phyloP scores from a whole-genome alignment of 2,329 filamentous ascomycete genomes.

The Didymella segeticola region DNA sequence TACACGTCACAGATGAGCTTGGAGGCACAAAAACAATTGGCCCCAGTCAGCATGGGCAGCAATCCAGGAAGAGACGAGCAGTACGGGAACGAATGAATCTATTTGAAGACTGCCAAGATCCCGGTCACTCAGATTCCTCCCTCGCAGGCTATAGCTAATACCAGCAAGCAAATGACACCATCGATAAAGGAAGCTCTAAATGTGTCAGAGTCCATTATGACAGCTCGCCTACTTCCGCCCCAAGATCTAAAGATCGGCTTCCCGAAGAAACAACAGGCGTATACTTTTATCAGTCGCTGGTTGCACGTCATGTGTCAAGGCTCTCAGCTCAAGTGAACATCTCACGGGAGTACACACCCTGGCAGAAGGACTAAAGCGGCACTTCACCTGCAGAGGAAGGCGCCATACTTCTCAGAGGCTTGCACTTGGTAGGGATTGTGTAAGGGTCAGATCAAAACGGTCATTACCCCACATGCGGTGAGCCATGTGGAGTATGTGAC shows the following conservation, averaged over 20 bases:
- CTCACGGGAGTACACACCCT: neutral
- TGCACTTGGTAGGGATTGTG: neutral
- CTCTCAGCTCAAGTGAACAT: neutral
- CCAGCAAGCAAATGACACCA: neutral
- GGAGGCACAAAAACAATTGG: neutral
- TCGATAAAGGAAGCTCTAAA: neutral
- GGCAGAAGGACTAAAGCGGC: neutral
- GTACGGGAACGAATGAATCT: neutral
- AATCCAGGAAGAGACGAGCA: neutral
- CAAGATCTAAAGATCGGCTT: neutral
- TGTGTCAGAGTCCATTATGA: conserved; percentile 3
- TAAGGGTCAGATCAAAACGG: neutral
- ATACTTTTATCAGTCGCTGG: neutral
- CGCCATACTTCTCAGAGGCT: neutral
- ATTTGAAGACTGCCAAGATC: neutral
- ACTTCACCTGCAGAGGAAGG: neutral
- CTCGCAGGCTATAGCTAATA: neutral
- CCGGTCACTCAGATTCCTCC: neutral
- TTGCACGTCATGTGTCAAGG: neutral
- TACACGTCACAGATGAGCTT: neutral
- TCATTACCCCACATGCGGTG: conserved; percentile 2
- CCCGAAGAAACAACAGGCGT: neutral
- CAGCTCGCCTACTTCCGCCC: conserved; percentile 11
- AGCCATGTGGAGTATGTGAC: neutral
- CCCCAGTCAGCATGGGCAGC: neutral